A percentile compares a stretch with the other conserved stretches of the same genome.
Conservation (phyloP, 2,329 filamentous ascomycete species). For the Xylaria sp. region DNA sequence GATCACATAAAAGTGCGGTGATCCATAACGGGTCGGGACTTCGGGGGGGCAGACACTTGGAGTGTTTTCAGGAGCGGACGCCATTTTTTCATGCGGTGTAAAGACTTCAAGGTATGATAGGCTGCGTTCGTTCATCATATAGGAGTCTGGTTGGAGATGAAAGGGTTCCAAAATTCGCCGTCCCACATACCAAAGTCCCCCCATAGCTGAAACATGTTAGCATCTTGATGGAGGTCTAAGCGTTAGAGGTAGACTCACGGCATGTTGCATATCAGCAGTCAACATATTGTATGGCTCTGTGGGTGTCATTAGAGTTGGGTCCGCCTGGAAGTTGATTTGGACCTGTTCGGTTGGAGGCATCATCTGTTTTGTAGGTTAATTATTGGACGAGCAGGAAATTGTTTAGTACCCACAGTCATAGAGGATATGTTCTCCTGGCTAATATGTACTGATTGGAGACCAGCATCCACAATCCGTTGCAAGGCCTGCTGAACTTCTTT, state of each 20-base stretch:
- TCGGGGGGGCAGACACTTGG: background rate
- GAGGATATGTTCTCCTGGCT: constrained; percentile 47
- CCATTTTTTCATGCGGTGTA: background rate
- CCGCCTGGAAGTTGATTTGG: constrained; percentile 30
- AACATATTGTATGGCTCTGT: constrained; percentile 34
- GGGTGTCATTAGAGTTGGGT: constrained; percentile 31
- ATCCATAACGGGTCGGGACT: background rate
- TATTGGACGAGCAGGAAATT: background rate
- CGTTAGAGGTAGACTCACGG: constrained; percentile 29
- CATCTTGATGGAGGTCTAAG: background rate
- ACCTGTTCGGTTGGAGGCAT: constrained; percentile 25
- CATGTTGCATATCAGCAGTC: constrained; percentile 33
- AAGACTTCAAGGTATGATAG: background rate
- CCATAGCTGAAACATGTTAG: constrained; percentile 32
- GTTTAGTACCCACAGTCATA: constrained; percentile 37
- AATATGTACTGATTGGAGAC: constrained; percentile 51
- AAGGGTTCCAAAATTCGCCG: constrained; percentile 41
- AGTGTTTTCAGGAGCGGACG: background rate
- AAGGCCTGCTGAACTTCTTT: constrained; percentile 50
- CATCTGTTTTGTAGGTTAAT: constrained; percentile 27
- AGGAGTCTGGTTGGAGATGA: constrained; percentile 24
- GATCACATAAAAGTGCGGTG: background rate
- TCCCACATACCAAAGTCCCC: constrained; percentile 41
- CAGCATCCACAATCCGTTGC: constrained; percentile 51
- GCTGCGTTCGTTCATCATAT: background rate